A percentile compares a stretch with the other conserved stretches of the same genome.
phyloP scores from a whole-genome alignment of 2,329 filamentous ascomycete species.

The Boeremia exigua region DNA sequence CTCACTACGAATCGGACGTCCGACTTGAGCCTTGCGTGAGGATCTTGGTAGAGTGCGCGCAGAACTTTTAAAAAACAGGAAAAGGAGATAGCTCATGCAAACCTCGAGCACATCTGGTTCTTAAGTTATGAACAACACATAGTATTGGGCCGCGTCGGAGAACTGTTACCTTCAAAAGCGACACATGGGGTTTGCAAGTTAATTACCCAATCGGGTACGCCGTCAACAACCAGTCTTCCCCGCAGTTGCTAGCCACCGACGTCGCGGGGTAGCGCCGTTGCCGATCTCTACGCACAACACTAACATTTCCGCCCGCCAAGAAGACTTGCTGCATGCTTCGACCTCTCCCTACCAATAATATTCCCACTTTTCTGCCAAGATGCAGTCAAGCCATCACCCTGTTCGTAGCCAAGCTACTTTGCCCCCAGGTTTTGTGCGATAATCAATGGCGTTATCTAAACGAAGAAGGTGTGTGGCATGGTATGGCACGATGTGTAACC shows the following conservation, averaged over 20 bases:
- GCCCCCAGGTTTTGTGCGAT: constrained; percentile 27
- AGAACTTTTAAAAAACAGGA: neutral
- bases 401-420: constrained; percentile 26
- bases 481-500: constrained; percentile 21
- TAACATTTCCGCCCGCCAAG: constrained; percentile 14
- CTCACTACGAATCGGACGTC: neutral
- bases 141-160: too few species aligned
- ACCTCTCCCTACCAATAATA: constrained; percentile 19
- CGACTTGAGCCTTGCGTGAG: neutral
- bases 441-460: constrained; percentile 17
- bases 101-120: neutral
- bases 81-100: neutral
- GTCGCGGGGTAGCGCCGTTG: constrained; percentile 15
- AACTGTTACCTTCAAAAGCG: neutral
- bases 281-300: constrained; percentile 4
- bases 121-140: neutral
- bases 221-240: constrained; percentile 10
- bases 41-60: neutral
- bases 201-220: neutral
- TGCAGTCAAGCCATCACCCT: constrained; percentile 26
- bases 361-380: constrained; percentile 16
- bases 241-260: constrained; percentile 16
- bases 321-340: constrained; percentile 8
- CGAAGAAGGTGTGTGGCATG: constrained; percentile 20
- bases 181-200: neutral